These are phyloP conservation scores for Polytrichum formosum DNA, from an alignment of 225 moss, liverwort and hornwort species.

Conservation along the genomic window DNA sequence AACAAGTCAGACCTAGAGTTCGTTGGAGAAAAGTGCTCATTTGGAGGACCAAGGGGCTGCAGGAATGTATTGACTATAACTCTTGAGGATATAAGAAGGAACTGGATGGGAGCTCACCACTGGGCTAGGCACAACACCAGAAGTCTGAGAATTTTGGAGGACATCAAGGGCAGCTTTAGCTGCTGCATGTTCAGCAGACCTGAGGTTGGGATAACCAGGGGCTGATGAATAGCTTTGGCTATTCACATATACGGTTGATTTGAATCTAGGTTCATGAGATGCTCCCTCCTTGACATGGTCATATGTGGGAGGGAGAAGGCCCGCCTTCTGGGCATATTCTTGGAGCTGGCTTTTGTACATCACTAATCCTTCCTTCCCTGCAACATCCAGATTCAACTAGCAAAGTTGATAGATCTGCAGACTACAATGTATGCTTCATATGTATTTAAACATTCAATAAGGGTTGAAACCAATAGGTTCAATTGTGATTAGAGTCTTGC, in stretches of 20 bases:
- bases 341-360: slow-evolving; percentile 99
- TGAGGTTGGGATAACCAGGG: slow-evolving; percentile 74
- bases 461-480: background rate
- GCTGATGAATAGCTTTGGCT: slow-evolving; percentile 65
- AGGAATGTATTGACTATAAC: background rate
- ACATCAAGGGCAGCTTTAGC: slow-evolving; percentile 83
- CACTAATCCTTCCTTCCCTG: slow-evolving; percentile 32
- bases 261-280: slow-evolving; percentile 96
- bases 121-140: slow-evolving; percentile 65
- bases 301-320: slow-evolving; percentile 79
- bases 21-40: background rate
- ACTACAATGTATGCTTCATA: background rate
- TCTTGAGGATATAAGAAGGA: slow-evolving; percentile 5
- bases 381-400: slow-evolving; percentile 6
- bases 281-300: slow-evolving; percentile 91
- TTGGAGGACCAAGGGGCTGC: too few relatives aligned
- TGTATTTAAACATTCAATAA: background rate
- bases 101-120: slow-evolving; percentile 56
- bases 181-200: slow-evolving; percentile 95
- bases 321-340: slow-evolving; percentile 97
- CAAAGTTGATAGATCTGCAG: background rate
- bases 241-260: slow-evolving; percentile 75
- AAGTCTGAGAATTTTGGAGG: slow-evolving; percentile 48
- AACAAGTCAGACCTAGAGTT: background rate
- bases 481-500: background rate